A percentile compares a stretch with the other conserved stretches of the same genome.
phyloP scores from a whole-genome alignment of 306 rosid genomes.

The Vachellia pachyceras region DNA sequence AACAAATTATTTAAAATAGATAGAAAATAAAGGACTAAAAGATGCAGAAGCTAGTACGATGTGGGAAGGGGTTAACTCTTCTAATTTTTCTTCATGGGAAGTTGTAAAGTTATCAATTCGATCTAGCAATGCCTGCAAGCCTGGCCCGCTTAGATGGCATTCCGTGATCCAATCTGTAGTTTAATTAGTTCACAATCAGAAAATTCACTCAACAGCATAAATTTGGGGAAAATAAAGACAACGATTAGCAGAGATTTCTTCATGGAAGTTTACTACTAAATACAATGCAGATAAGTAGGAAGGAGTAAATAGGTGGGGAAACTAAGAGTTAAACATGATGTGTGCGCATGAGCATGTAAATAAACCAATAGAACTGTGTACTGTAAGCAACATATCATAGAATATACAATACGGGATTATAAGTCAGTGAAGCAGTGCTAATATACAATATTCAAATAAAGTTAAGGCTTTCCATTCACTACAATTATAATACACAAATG shows the following conservation, averaged over 20 bases:
- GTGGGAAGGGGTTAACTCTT: conserved; percentile 53
- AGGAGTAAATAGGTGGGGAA: conserved; percentile 3
- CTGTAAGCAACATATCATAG: background rate
- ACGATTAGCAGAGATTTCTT: background rate
- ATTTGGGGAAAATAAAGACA: background rate
- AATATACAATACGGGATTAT: too few species aligned
- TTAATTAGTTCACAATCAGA: conserved; percentile 38
- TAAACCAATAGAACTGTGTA: background rate
- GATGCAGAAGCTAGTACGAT: background rate
- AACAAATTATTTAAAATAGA: background rate
- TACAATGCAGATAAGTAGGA: background rate
- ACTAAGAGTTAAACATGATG: background rate
- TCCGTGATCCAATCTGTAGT: conserved; percentile 79
- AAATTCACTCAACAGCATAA: conserved; percentile 7
- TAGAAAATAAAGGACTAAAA: background rate
- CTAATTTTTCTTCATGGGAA: conserved; percentile 68
- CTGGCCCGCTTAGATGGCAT: conserved; percentile 74
- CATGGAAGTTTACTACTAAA: background rate
- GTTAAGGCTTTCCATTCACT: too few species aligned
- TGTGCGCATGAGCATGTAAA: background rate
- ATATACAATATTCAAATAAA: too few species aligned
- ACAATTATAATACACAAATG: too few species aligned
- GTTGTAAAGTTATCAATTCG: conserved; percentile 71
- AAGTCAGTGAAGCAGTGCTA: too few species aligned
- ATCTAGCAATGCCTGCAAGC: conserved; percentile 64